A percentile compares a stretch with the other conserved stretches of the same genome.
phyloP scores from a whole-genome alignment of 139 green algal species.

The Closterium sp. region DNA sequence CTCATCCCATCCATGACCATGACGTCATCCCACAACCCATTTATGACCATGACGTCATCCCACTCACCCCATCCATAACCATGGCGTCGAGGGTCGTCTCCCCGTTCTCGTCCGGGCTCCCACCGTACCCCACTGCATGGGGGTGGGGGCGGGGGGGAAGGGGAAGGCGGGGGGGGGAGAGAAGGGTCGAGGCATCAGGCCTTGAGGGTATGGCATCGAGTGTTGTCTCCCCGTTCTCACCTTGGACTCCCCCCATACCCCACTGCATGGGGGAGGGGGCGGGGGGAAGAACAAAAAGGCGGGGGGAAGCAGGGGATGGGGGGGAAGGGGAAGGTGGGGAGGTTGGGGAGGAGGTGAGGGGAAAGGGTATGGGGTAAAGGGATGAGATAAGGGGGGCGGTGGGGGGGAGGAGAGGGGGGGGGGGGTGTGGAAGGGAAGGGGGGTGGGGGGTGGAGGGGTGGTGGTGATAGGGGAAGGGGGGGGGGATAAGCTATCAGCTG shows the following conservation, averaged over 20 bases:
- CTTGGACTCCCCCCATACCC: too few relatives aligned
- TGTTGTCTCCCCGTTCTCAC: too few relatives aligned
- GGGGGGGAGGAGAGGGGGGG: background rate
- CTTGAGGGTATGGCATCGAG: background rate
- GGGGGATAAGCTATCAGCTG: background rate
- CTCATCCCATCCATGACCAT: too few relatives aligned
- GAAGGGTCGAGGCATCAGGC: background rate
- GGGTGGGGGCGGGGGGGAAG: background rate
- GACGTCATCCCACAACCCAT: background rate
- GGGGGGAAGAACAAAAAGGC: background rate
- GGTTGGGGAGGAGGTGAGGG: background rate
- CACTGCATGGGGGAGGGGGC: background rate
- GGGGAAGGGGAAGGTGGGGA: background rate
- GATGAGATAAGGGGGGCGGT: background rate
- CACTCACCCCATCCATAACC: conserved; percentile 67
- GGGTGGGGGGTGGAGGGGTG: background rate
- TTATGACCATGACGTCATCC: background rate
- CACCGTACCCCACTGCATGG: conserved; percentile 68
- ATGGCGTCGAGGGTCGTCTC: conserved; percentile 75
- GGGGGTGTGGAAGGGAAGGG: background rate
- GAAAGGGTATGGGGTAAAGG: too few relatives aligned
- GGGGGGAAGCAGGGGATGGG: background rate
- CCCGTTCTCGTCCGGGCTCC: conserved; percentile 63
- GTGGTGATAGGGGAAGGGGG: background rate
- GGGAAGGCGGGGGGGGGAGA: background rate